Base-by-base conservation (phyloP, 2,329 filamentous ascomycete species). In the Emmonsia crescens region DNA sequence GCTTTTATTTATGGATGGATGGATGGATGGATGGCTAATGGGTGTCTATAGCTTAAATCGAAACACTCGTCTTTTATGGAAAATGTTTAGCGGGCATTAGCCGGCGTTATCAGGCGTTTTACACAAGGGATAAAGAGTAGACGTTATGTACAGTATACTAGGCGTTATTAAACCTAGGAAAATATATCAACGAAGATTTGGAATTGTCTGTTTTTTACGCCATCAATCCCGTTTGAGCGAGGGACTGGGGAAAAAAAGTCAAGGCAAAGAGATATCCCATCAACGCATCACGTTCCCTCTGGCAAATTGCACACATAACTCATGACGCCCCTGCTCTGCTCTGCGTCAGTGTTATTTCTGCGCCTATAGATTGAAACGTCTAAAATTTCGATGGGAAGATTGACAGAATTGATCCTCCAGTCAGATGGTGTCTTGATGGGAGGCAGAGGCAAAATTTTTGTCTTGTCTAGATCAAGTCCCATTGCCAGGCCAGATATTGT, bases 211-310 rank as follows among this genome's bases (percentile, higher is more conserved):
- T 21, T 44, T n/a, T n/a, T 5, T n/a, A 1, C 27, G 12, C 29
- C 31, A 52, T 33, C 48, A 52, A 29, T 31, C 12, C 16, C 29
- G 5, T 29, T 29, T 29, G 46, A 12, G n/a, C n/a, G n/a, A n/a
- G n/a, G n/a, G n/a, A n/a, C n/a, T n/a, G n/a, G n/a, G n/a, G n/a
- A n/a, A n/a, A n/a, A 31, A 36, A 54, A 21, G 14, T 33, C 19
- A 24, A 51, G n/a, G 27, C 9, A 24, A 29, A 16, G 21, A 16
- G 19, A 27, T 21, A 33, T 10, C 52, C 31, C 51, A 48, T 33
- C 58, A 29, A 33, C 33, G 54, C 62, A 63, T 63, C 60, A 61
- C 62, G 62, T 63, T 69, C 71, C 65, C 65, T 60, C 69, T 63
- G 48, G 14, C 48, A 31, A 52, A 52, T 44, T 48, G 33, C 24